These are phyloP conservation scores for Escovopsis sp. DNA, from an alignment of 2,329 filamentous ascomycete genomes.

Conservation along the genomic window DNA sequence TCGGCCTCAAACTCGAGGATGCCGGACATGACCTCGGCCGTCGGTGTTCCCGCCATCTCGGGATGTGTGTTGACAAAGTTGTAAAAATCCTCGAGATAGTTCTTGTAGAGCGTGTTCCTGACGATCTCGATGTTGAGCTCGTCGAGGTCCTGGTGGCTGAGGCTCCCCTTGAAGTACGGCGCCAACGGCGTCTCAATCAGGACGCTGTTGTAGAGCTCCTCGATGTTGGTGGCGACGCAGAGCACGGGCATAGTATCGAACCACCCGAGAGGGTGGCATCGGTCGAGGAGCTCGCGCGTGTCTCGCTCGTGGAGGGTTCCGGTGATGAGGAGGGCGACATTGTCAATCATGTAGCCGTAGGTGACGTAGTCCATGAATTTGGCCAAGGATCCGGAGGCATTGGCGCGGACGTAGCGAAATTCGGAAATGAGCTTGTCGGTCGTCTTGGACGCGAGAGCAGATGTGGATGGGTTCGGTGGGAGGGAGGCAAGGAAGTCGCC, in stretches of 20 bases:
- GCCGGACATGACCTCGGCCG: conserved; percentile 87
- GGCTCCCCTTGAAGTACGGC: conserved; percentile 90
- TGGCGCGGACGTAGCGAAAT: conserved; percentile 90
- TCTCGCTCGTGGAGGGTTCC: conserved; percentile 95
- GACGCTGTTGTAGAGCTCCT: conserved; percentile 97
- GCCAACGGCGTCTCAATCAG: conserved; percentile 92
- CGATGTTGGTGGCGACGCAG: conserved; percentile 94
- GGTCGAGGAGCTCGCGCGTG: conserved; percentile 83
- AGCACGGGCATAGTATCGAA: conserved; percentile 98
- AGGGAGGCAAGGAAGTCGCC: conserved; percentile 91
- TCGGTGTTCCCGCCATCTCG: conserved; percentile 77
- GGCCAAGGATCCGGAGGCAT: conserved; percentile 78
- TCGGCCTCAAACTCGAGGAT: conserved; percentile 95
- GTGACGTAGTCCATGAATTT: conserved; percentile 98
- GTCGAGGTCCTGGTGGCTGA: conserved; percentile 92
- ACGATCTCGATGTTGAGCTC: conserved; percentile 99
- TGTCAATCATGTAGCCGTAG: conserved; percentile 99
- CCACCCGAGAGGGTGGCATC: conserved; percentile 95
- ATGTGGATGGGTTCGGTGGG: conserved; percentile 92
- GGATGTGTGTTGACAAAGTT: conserved; percentile 82
- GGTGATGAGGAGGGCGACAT: conserved; percentile 93
- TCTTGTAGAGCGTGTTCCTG: conserved; percentile 97
- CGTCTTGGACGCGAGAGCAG: conserved; percentile 82
- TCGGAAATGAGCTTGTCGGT: conserved; percentile 97
- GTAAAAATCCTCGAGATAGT: conserved; percentile 97